Evolutionary conservation across 306 rosid genomes (phyloP), one percentile per base, ranked within the genome.

Genomic region (Mimosa pudica): DNA sequence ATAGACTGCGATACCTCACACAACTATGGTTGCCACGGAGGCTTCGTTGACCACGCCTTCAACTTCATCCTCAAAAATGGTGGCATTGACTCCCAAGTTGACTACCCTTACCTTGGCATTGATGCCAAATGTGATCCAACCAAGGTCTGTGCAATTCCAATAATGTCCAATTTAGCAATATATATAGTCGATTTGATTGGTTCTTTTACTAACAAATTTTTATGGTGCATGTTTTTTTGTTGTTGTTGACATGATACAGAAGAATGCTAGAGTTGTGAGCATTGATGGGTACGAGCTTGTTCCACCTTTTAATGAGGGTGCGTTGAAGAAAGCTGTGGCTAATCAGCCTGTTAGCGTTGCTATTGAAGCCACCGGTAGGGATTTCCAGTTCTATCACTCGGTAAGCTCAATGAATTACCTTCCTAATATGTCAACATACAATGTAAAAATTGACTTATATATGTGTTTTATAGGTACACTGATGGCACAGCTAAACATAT

Each of bases 21-120:
- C 83, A 87, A 94, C 68, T 64, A 90, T 1, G 98, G 98, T 4
- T 94, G 98, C 91, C 73, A 89, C 51, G 98, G 98, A 0, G 98
- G 98, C 13, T 89, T 89, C 61, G 87, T 94, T 97, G 97, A 92
- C 85, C 87, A 91, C 57, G 98, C 98, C 18, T 94, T 92, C 42
- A 83, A 89, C 38, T 94, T 94, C 90, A 94, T 94, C 79, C 80
- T 89, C 54, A 20, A 74, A 73, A 94, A 94, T 70, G 98, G 97
- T 71, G 98, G 98, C 82, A 78, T 94, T n/a, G 97, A 91, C 90
- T 48, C 93, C 0, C 97, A 94, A 7, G n/a, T 80, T 8, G 92
- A 94, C 80, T 94, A 94, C 82, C 98, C 98, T 74, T 94, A 94
- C 77, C 58, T 24, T 0, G 98, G 87, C 18, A 2, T 70, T 32